Evolutionary conservation across 2,329 filamentous ascomycete genomes (phyloP), one percentile per base, ranked within the genome.

Genomic region (Lecanosticta acicola): DNA sequence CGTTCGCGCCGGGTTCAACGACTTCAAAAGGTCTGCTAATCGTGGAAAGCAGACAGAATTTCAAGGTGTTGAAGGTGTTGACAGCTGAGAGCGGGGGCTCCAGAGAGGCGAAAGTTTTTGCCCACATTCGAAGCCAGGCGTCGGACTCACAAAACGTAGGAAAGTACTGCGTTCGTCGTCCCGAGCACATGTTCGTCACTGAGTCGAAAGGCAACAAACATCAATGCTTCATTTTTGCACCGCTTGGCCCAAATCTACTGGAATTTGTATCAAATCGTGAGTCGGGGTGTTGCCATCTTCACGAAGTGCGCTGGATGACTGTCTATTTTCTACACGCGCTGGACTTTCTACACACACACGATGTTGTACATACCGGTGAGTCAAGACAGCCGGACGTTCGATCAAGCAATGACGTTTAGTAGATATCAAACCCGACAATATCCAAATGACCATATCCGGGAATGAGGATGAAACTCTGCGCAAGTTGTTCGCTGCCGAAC

Each of bases 341-440:
- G 24, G 24, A 46, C 2, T 46, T 42, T 20, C 32, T 46, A 10
- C 44, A 46, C 9, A 11, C 19, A n/a, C 21, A 41, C 13, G 18
- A 18, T 29, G 39, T 46, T 17, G 33, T 46, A 11, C 39, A 46
- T 19, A 42, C 39, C 8, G 44, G 44, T 46, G 32, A 13, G 9
- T 19, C 19, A 7, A 9, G 14, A 20, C 36, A 18, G 5, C 3
- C 13, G 20, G 34, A 10, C 19, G 1, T 17, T 32, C 29, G 29
- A 4, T 8, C 3, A 34, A 21, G 4, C 39, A 42, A 11, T n/a
- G 18, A 7, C 5, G 8, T n/a, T n/a, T n/a, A n/a, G 17, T 24
- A 46, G 44, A 46, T 16, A 36, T 46, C 20, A 46, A 46, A 13
- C 17, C 38, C 9, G 44, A 46, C 20, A 46, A 46, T 18, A 38